Conservation (phyloP, 345 rosid species). For the Arabis alpina region DNA sequence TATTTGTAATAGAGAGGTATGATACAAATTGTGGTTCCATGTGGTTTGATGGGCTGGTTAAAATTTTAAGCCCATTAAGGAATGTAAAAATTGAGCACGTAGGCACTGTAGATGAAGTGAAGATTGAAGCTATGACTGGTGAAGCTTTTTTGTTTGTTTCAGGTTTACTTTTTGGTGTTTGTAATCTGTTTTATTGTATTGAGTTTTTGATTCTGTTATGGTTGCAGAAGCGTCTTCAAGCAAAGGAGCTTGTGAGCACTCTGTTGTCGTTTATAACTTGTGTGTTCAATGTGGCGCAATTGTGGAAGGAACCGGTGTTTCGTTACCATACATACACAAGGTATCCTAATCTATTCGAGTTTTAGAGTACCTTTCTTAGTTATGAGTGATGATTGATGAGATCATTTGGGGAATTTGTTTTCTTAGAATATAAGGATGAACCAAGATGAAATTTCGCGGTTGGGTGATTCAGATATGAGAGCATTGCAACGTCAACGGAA, state of each 20-base stretch:
- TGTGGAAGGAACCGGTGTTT: slow-evolving; percentile 68
- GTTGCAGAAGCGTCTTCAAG: slow-evolving; percentile 57
- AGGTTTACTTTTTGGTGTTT: background rate
- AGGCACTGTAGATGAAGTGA: slow-evolving; percentile 48
- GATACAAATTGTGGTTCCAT: no score
- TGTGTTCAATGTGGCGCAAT: slow-evolving; percentile 69
- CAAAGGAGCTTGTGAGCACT: slow-evolving; percentile 60
- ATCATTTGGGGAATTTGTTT: slow-evolving; percentile 20
- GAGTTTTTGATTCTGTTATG: background rate
- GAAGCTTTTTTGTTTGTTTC: slow-evolving; percentile 17
- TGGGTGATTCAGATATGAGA: slow-evolving; percentile 66
- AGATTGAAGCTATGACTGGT: slow-evolving; percentile 48
- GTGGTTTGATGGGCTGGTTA: no score
- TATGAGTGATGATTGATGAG: slow-evolving; percentile 20
- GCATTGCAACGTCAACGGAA: slow-evolving; percentile 58
- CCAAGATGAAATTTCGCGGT: slow-evolving; percentile 66
- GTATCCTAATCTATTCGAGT: slow-evolving; percentile 36
- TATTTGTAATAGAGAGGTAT: no score
- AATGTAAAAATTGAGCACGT: slow-evolving; percentile 45
- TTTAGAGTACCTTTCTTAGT: background rate
- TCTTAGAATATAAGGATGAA: slow-evolving; percentile 73
- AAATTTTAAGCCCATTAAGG: no score
- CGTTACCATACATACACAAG: slow-evolving; percentile 77
- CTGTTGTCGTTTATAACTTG: slow-evolving; percentile 74
- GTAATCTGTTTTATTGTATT: slow-evolving; percentile 7